These are phyloP conservation scores for Elongisporangium anandrum DNA, from an alignment of 352 stramenopile species.

Conservation along the genomic window DNA sequence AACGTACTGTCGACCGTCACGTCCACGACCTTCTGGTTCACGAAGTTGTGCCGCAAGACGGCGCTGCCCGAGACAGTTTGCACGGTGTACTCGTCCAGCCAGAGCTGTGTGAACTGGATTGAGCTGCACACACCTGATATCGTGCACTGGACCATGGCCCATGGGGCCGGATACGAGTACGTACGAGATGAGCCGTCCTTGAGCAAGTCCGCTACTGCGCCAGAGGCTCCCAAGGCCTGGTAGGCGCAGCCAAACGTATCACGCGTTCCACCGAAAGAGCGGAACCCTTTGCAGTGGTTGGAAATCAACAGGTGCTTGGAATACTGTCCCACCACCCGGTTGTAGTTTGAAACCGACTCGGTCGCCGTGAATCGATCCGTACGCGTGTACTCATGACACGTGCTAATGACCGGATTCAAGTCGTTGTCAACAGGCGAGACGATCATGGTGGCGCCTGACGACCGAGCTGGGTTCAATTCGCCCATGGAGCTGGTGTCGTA, in stretches of 20 bases:
- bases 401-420: slow-evolving; percentile 15
- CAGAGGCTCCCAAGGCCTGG: slow-evolving; percentile 22
- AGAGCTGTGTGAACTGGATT: slow-evolving; percentile 32
- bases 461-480: slow-evolving; percentile 26
- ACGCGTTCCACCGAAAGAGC: slow-evolving; percentile 13
- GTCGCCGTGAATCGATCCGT: slow-evolving; percentile 12
- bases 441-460: slow-evolving; percentile 20
- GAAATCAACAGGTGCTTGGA: slow-evolving; percentile 19
- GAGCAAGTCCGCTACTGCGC: slow-evolving; percentile 15
- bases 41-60: slow-evolving; percentile 31
- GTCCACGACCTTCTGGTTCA: slow-evolving; percentile 36
- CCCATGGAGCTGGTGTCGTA: slow-evolving; percentile 18
- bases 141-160: slow-evolving; percentile 37
- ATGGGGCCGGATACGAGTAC: slow-evolving; percentile 28
- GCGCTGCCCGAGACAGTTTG: slow-evolving; percentile 6
- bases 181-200: neutral
- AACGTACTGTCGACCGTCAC: slow-evolving; percentile 31
- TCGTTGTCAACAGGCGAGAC: slow-evolving; percentile 13
- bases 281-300: slow-evolving; percentile 16
- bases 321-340: slow-evolving; percentile 15
- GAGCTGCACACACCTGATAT: slow-evolving; percentile 31
- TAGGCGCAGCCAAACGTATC: slow-evolving; percentile 28
- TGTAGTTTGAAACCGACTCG: slow-evolving; percentile 10
- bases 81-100: slow-evolving; percentile 27
- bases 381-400: slow-evolving; percentile 8